Conservation (phyloP, 495 filamentous ascomycete species). For the Neurospora sp. region DNA sequence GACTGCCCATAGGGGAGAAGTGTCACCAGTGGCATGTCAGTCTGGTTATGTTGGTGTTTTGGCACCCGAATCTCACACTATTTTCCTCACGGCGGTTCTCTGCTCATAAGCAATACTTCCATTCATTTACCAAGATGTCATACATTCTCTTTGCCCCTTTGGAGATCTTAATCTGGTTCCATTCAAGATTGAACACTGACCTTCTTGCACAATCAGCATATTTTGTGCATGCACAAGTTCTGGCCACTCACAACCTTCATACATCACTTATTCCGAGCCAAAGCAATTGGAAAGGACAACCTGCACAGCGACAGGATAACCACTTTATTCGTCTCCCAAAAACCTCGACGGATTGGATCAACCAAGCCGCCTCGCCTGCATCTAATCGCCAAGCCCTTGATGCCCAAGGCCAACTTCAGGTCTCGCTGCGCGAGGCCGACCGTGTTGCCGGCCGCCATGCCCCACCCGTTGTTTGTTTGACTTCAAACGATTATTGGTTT, state of each 20-base stretch:
- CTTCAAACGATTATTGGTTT: no score
- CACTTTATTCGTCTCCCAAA: no score
- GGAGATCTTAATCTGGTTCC: not conserved
- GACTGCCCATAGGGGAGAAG: not conserved
- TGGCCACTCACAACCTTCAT: no score
- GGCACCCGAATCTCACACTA: not conserved
- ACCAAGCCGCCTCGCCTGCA: not conserved
- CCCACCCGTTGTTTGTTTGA: not conserved
- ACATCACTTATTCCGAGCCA: no score
- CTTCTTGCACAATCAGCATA: no score
- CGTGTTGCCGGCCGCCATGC: not conserved
- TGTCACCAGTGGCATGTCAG: not conserved
- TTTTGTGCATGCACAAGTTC: no score
- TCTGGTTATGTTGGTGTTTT: not conserved
- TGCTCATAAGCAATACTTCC: fast-evolving
- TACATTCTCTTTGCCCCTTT: not conserved
- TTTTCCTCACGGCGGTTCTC: no score
- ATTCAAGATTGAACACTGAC: no score
- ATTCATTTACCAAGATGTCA: not conserved
- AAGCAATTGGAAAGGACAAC: no score
- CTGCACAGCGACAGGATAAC: no score
- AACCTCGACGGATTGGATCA: no score
- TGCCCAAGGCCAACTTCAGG: not conserved
- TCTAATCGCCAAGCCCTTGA: not conserved
- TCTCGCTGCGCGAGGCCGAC: not conserved